Base-by-base conservation (phyloP, 257 asterid genomes). In the Paulownia fortunei region DNA sequence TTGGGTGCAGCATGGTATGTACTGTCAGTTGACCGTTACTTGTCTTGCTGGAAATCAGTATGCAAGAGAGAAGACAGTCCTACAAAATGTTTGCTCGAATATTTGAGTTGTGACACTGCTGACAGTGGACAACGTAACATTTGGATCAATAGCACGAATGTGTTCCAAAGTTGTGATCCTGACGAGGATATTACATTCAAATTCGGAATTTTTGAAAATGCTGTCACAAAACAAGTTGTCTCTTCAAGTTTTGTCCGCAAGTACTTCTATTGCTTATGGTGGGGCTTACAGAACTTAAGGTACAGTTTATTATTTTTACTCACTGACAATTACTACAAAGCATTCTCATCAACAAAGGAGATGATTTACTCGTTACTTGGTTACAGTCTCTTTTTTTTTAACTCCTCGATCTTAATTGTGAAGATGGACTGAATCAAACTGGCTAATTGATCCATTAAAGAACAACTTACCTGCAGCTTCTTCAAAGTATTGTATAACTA, bases 251-350 rank as follows among this genome's bases (percentile, higher is more conserved):
- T 94, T 80, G 54, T 89, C 19, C 84, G 81, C 27, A 94, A 91
- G 89, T 94, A 94, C 82, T 89, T 94, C 63, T 94, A 94, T 74
- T 91, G 99, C 89, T 85, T 94, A 81, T 92, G 99, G 99, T 94
- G 99, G 99, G 99, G 99, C 66, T 80, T 94, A 78, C 99, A 94
- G 86, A 88, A 94, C 60, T 86, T 94, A 61, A 94, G 99, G 99
- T 94, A 88, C 71, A 30, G n/a, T 47, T 71, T 3, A 16, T 69
- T 19, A 18, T 41, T 36, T 62, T 58, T 39, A 39, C 27, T 59
- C 36, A 18, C 36, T 46, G 42, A 46, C 12, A 12, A 58, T 77
- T 36, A 39, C 13, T 69, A 27, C 27, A 36, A 60, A 36, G 8
- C 54, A 11, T 36, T 26, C 49, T 5, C 51, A 77, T 51, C 73